Evolutionary conservation across 345 rosid species (phyloP), one percentile per base, ranked within the genome.

Genomic region (Euphorbia peplus): DNA sequence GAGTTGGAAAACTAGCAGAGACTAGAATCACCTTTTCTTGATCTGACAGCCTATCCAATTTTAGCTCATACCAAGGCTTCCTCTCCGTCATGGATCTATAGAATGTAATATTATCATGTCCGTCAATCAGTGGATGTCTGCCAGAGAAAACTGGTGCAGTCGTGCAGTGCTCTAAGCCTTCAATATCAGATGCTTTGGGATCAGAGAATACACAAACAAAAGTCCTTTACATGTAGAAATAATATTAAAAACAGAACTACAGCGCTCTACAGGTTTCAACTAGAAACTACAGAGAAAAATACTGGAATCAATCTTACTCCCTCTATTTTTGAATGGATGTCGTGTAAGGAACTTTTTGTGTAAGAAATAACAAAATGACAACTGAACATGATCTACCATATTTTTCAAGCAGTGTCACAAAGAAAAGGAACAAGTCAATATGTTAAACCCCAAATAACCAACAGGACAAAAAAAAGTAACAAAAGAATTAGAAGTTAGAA

Each of bases 61-160:
- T 86, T 54, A 80, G 80, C 73, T 84, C 86, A 75, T 83, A 91
- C 81, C 75, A 68, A 30, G 77, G 70, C 65, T 66, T 85, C 81
- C 77, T 89, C 74, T 88, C 97, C 7, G 86, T 86, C 87, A 90
- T 64, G 46, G 99, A 91, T 78, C 88, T 84, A 63, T 85, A 79
- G 70, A 79, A 78, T 41, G 64, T 72, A 62, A 75, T 64, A 46
- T 84, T 73, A 67, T 82, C 85, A 50, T 76, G n/a, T 29, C 76
- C 86, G 73, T 83, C 83, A 24, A 80, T 48, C 18, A 83, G 82
- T 63, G 64, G 57, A 76, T 80, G 78, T 57, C 73, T 67, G 39
- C 1, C 64, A 24, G 79, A 35, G 39, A 55, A 73, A 69, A 47
- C 70, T 41, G 97, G 93, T 60, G 88, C 86, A 70, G 87, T 80